Percentiles rank a stretch among this genome's conserved stretches.
Conservation (phyloP, 2,329 filamentous ascomycete genomes). For the Aureobasidium namibiae region DNA sequence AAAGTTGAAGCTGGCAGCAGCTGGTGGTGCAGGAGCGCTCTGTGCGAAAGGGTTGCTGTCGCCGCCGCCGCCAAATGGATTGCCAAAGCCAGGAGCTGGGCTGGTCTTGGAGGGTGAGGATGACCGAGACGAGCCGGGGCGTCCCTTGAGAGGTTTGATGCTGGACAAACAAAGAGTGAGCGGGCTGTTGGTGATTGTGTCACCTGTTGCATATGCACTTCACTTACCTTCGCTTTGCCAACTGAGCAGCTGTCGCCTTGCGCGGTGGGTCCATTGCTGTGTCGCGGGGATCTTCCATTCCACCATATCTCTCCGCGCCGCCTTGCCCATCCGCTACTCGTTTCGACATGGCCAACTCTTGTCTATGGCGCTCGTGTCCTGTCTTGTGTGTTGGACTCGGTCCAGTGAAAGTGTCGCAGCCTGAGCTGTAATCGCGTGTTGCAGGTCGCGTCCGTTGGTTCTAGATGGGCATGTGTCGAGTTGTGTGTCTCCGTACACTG, state of each 20-base stretch:
- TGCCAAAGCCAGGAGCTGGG: neutral
- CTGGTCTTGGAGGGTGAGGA: constrained; percentile 1
- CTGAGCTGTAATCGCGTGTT: neutral
- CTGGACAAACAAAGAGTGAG: constrained; percentile 4
- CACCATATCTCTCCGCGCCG: constrained; percentile 14
- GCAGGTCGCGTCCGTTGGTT: neutral
- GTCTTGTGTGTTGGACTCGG: neutral
- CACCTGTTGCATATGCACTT: neutral
- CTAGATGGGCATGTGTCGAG: neutral
- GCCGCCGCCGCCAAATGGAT: constrained; percentile 1
- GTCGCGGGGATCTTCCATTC: neutral
- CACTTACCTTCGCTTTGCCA: constrained; percentile 16
- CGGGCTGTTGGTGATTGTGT: neutral
- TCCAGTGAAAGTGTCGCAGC: neutral
- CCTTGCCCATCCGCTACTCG: constrained; percentile 16
- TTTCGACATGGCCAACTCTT: constrained; percentile 15
- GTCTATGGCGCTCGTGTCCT: neutral
- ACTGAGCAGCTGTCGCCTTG: constrained; percentile 16
- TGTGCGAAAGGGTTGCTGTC: constrained; percentile 6
- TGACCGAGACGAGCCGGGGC: neutral
- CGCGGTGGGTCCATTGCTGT: constrained; percentile 14
- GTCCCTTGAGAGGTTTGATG: constrained; percentile 12
- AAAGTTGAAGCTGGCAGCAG: constrained; percentile 6
- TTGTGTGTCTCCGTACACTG: neutral
- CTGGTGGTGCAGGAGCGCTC: constrained; percentile 1